A percentile compares a stretch with the other conserved stretches of the same genome.
Evolutionary conservation across 2,329 filamentous ascomycete genomes (phyloP).

Genomic region (Diaporthe helianthi): DNA sequence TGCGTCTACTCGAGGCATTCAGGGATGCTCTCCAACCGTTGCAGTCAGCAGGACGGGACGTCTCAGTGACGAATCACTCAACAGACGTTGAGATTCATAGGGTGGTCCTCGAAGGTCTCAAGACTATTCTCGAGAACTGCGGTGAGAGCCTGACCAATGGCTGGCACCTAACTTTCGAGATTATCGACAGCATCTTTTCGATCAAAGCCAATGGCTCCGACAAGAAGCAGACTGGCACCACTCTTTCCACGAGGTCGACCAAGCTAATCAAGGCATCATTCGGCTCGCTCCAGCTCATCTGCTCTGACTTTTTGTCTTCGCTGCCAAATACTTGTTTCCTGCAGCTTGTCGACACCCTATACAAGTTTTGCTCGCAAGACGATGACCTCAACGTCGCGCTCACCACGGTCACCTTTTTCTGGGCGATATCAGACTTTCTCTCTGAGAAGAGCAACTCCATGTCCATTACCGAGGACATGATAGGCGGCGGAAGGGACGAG

Average conservation of each 20-base stretch:
- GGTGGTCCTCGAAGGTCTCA: conserved; percentile 79
- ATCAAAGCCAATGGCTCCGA: conserved; percentile 46
- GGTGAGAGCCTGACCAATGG: conserved; percentile 83
- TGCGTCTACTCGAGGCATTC: conserved; percentile 73
- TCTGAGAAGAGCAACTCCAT: conserved; percentile 65
- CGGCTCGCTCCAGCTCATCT: conserved; percentile 87
- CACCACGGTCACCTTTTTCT: conserved; percentile 94
- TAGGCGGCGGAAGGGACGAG: conserved; percentile 62
- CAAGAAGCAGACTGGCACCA: conserved; percentile 42
- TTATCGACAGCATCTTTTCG: conserved; percentile 83
- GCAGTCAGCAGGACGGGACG: conserved; percentile 58
- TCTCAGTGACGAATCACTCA: conserved; percentile 63
- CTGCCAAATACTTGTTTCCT: conserved; percentile 75
- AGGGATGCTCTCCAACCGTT: conserved; percentile 67
- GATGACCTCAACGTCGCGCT: conserved; percentile 95
- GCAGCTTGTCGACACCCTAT: conserved; percentile 84
- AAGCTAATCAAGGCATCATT: conserved; percentile 87
- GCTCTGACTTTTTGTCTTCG: conserved; percentile 88
- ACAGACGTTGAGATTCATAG: conserved; percentile 83
- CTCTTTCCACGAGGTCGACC: conserved; percentile 65
- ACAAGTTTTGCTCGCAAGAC: conserved; percentile 86
- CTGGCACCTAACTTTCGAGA: conserved; percentile 85
- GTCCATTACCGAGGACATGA: conserved; percentile 63
- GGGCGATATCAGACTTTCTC: conserved; percentile 91
- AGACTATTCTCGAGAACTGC: conserved; percentile 83